Evolutionary conservation across 306 rosid species (phyloP).

Genomic region (Lithocarpus polystachyus): DNA sequence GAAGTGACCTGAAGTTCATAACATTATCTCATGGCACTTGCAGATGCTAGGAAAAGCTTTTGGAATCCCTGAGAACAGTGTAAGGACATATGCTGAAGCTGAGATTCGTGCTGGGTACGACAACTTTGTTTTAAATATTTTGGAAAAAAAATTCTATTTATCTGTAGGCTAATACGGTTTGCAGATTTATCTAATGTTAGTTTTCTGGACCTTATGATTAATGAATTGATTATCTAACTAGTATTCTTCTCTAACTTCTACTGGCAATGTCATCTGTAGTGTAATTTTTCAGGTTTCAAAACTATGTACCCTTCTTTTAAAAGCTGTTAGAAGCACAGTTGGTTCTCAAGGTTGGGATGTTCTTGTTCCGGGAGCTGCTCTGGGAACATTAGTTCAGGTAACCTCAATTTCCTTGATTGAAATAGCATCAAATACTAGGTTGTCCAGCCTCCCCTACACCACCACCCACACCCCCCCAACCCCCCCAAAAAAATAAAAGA

Average conservation of each 20-base stretch:
- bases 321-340: slow-evolving; percentile 74
- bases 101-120: slow-evolving; percentile 94
- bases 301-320: slow-evolving; percentile 77
- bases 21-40: slow-evolving; percentile 18
- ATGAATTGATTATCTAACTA: slow-evolving; percentile 10
- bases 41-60: slow-evolving; percentile 87
- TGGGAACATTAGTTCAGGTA: slow-evolving; percentile 88
- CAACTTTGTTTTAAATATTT: slow-evolving; percentile 7
- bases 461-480: rapidly evolving
- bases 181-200: slow-evolving; percentile 11
- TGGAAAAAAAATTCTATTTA: background rate
- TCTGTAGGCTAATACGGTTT: slow-evolving; percentile 6
- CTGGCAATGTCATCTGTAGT: slow-evolving; percentile 39
- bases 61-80: slow-evolving; percentile 83
- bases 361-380: slow-evolving; percentile 82
- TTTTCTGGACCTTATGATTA: slow-evolving; percentile 12
- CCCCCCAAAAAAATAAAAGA: background rate
- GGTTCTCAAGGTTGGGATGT: slow-evolving; percentile 99
- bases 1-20: background rate
- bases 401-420: slow-evolving; percentile 12
- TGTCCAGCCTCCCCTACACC: background rate
- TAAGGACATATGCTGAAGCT: slow-evolving; percentile 87
- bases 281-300: slow-evolving; percentile 97
- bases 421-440: background rate
- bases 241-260: slow-evolving; percentile 25